These are phyloP conservation scores for Vigna reflexopilosa DNA, from an alignment of 306 rosid genomes.

Conservation along the genomic window DNA sequence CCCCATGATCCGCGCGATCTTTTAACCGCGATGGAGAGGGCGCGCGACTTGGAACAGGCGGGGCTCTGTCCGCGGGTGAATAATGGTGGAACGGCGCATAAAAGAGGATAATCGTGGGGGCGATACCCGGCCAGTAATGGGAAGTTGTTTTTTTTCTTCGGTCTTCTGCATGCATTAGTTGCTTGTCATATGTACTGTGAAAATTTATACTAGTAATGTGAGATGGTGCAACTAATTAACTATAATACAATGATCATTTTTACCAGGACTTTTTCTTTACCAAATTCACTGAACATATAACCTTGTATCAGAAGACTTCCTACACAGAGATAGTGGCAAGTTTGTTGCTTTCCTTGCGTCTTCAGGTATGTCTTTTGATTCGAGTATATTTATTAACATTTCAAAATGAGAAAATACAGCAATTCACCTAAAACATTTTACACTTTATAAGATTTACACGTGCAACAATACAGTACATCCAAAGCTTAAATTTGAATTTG, in stretches of 20 bases:
- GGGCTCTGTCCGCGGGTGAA: too few species aligned
- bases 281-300: constrained; percentile 68
- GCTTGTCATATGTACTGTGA: constrained; percentile 22
- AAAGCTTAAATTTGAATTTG: constrained; percentile 25
- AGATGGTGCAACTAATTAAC: constrained; percentile 28
- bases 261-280: constrained; percentile 77
- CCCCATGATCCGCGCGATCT: too few species aligned
- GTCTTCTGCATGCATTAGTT: constrained; percentile 38
- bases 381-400: constrained; percentile 18
- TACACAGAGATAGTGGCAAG: constrained; percentile 90
- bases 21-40: too few species aligned
- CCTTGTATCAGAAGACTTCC: constrained; percentile 88
- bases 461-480: neutral
- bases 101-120: too few species aligned
- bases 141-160: neutral
- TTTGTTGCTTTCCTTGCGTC: constrained; percentile 97
- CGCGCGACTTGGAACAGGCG: too few species aligned
- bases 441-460: constrained; percentile 5
- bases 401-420: constrained; percentile 12
- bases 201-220: constrained; percentile 17
- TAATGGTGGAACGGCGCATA: too few species aligned
- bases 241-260: constrained; percentile 41
- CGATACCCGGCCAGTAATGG: too few species aligned
- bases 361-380: constrained; percentile 65
- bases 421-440: neutral